phyloP scores from a whole-genome alignment of 257 asterid species.

The Plantago elongata region DNA sequence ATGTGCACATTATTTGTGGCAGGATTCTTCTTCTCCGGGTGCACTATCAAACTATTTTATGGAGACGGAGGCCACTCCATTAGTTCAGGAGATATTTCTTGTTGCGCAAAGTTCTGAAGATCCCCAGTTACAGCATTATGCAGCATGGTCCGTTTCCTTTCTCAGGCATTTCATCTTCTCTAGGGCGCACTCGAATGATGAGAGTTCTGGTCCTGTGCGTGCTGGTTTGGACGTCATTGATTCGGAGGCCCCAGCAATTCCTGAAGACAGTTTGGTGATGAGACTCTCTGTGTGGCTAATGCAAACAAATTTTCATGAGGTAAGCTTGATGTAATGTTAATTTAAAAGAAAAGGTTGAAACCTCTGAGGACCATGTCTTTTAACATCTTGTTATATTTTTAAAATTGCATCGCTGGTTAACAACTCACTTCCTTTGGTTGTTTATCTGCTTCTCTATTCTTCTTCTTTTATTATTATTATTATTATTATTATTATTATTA shows the following conservation, averaged over 20 bases:
- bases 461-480: no score
- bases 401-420: background rate
- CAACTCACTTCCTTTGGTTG: background rate
- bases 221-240: constrained; percentile 39
- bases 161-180: constrained; percentile 67
- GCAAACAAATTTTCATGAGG: constrained; percentile 61
- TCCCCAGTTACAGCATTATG: constrained; percentile 63
- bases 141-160: constrained; percentile 87
- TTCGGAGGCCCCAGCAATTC: constrained; percentile 44
- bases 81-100: constrained; percentile 81
- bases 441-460: background rate
- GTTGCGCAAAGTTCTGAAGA: constrained; percentile 68
- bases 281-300: constrained; percentile 78
- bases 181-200: constrained; percentile 39
- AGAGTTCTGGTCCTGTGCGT: constrained; percentile 23
- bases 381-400: background rate
- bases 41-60: constrained; percentile 47
- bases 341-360: background rate
- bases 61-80: constrained; percentile 59
- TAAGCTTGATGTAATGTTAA: constrained; percentile 26
- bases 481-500: no score
- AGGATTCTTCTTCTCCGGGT: constrained; percentile 54
- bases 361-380: background rate
- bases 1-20: constrained; percentile 15
- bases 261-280: constrained; percentile 73